Percentiles rank a stretch among this genome's conserved stretches.
Evolutionary conservation across 352 stramenopile genomes (phyloP).

Genomic region (Lagenidium sp.): DNA sequence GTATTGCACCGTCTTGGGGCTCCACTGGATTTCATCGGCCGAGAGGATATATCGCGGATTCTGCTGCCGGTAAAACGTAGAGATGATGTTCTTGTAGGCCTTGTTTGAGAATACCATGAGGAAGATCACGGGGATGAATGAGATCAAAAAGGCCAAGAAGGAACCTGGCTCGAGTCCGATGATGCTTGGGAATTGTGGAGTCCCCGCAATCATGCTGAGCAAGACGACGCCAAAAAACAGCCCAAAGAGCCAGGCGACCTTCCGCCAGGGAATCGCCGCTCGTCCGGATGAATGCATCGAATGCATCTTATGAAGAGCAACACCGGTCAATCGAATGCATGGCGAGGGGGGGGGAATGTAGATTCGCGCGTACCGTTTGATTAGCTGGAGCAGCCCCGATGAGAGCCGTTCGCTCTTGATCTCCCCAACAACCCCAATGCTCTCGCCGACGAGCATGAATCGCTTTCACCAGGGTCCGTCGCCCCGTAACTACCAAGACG

Average conservation of each 20-base stretch:
- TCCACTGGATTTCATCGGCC: conserved; percentile 44
- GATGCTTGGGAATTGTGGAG: conserved; percentile 76
- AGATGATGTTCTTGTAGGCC: conserved; percentile 38
- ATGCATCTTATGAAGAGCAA: conserved; percentile 9
- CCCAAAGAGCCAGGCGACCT: conserved; percentile 71
- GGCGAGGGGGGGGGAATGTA: too few relatives aligned
- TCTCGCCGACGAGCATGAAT: conserved; percentile 85
- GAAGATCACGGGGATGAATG: conserved; percentile 49
- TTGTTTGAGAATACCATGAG: conserved; percentile 72
- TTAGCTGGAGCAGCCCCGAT: conserved; percentile 25
- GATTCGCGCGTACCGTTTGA: too few relatives aligned
- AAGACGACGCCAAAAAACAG: conserved; percentile 87
- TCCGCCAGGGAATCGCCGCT: conserved; percentile 48
- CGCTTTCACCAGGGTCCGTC: conserved; percentile 86
- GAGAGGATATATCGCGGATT: conserved; percentile 36
- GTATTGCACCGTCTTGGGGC: conserved; percentile 50
- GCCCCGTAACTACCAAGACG: conserved; percentile 81
- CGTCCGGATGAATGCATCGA: conserved; percentile 22
- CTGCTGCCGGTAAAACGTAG: conserved; percentile 40
- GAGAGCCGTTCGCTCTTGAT: conserved; percentile 10
- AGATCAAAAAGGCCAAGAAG: conserved; percentile 57
- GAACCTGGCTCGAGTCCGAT: conserved; percentile 85
- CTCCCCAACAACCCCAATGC: conserved; percentile 28
- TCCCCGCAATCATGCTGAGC: conserved; percentile 92
- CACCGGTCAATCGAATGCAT: too few relatives aligned